Evolutionary conservation across 2,329 filamentous ascomycete genomes (phyloP).

Genomic region (Ascochyta pisi): DNA sequence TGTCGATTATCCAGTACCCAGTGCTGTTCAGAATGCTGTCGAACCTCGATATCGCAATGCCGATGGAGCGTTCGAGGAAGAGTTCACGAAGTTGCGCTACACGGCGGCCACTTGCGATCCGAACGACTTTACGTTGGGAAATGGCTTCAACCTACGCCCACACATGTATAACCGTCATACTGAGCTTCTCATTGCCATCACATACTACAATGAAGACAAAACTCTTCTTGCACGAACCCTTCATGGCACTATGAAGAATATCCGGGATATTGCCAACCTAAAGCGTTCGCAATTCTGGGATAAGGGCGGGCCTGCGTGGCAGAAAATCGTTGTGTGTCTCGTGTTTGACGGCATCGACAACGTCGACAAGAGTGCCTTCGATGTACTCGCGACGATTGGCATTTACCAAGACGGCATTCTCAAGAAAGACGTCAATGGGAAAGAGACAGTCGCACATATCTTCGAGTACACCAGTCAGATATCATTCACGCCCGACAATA

Average conservation of each 20-base stretch:
- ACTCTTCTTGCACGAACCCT: conserved; percentile 84
- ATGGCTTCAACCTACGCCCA: conserved; percentile 93
- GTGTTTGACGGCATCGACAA: conserved; percentile 91
- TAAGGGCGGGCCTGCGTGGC: conserved; percentile 95
- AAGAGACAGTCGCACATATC: conserved; percentile 92
- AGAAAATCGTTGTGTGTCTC: conserved; percentile 86
- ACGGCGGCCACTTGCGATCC: conserved; percentile 97
- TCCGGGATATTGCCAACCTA: conserved; percentile 93
- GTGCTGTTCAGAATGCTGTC: conserved; percentile 92
- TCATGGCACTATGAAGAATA: conserved; percentile 97
- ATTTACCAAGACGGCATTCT: conserved; percentile 84
- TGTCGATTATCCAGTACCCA: conserved; percentile 92
- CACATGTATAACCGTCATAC: conserved; percentile 98
- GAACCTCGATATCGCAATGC: conserved; percentile 86
- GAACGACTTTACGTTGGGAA: conserved; percentile 95
- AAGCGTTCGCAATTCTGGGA: conserved; percentile 99
- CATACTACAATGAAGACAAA: conserved; percentile 99
- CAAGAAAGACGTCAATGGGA: conserved; percentile 96
- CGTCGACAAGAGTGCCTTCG: conserved; percentile 89
- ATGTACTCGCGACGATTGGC: conserved; percentile 85
- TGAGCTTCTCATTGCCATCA: conserved; percentile 92
- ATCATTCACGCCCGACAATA: conserved; percentile 70
- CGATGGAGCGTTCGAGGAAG: conserved; percentile 82
- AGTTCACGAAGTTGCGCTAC: conserved; percentile 95
- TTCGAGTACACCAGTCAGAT: conserved; percentile 98